Base-by-base conservation (phyloP, 2,329 filamentous ascomycete species). In the Scolecobasidium constrictum region DNA sequence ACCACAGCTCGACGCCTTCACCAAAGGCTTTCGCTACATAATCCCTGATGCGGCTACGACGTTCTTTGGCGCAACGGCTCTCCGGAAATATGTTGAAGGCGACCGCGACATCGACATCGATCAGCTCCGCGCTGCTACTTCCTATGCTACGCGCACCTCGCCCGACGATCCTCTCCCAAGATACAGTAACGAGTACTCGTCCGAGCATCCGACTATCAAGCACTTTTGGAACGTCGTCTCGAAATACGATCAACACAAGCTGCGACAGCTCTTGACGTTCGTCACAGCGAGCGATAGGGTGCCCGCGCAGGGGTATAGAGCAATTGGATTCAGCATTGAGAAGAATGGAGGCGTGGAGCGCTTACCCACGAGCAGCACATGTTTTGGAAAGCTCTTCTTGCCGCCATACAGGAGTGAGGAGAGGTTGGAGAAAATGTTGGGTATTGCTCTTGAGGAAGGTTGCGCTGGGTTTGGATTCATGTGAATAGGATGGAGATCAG, bases 201-300 rank as follows among this genome's bases (percentile, higher is more conserved):
- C 77, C 0, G 68, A 67, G 0, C 81, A 92, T 50, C 75, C 68
- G 12, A 77, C 81, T 1, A 78, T 98, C 34, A 66, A 69, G 18
- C 77, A 83, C 51, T 96, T 98, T 58, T 98, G 92, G 92, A 71
- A 71, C 11, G 73, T 95, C 5, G 83, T 94, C 1, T 73, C 73
- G 49, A 61, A 58, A 26, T 92, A 76, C 55, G 71, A 77, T 46
- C 71, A 81, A 13, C 69, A 73, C 35, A 82, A 88, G 69, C 82
- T 82, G 61, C 75, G 78, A 41, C 78, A 77, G 53, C 65, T 98
- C 23, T 70, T 98, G 22, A 87, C 95, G 58, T 98, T 98, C 55
- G 88, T 98, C 21, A 98, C 92, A 12, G 90, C 90, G 1, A 90
- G 81, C 52, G 88, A 95, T 56, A 75, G 92, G 2, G 76, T 96